Base-by-base conservation (phyloP, 345 rosid genomes). In the Microthlaspi erraticum region DNA sequence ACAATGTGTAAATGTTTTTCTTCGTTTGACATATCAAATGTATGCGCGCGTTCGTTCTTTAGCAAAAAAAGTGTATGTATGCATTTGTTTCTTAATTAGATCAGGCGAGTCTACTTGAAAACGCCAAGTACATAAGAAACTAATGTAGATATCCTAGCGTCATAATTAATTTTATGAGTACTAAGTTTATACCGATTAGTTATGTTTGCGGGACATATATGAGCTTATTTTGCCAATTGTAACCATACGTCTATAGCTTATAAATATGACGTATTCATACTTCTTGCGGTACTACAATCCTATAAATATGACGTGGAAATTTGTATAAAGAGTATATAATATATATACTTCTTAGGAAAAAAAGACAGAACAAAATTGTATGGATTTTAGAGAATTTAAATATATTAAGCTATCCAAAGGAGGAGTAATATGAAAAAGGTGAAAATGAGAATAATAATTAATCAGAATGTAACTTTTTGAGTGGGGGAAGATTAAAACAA, bases 401-500 rank as follows among this genome's bases (percentile, higher is more conserved):
- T n/a, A 7, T 3, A 10, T 17, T 10, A 36, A 43, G 38, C 2
- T 38, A 57, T 13, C n/a, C 6, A 52, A 34, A 60, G 58, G 58
- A 75, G n/a, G 69, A 68, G 78, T 68, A 68, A 75, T 44, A 7
- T 17, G 17, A 44, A 53, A 74, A 75, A 45, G 69, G 74, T 68
- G 36, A 75, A 74, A 52, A 36, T 31, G 46, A 60, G 52, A 68
- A 61, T 75, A 10, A 75, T 75, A 68, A 34, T 31, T 60, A 43
- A 34, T 34, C 34, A 68, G 49, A 67, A 31, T 26, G 64, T 53
- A 61, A 74, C 78, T 67, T 75, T 68, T 46, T 43, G 33, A 29
- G 74, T 68, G 74, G 74, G 37, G 74, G 78, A 68, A 61, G 64
- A 75, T 61, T 75, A 68, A 68, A 75, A 68, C 64, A 62, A 75